phyloP scores from a whole-genome alignment of 306 rosid species.

The Casuarina cunninghamiana region DNA sequence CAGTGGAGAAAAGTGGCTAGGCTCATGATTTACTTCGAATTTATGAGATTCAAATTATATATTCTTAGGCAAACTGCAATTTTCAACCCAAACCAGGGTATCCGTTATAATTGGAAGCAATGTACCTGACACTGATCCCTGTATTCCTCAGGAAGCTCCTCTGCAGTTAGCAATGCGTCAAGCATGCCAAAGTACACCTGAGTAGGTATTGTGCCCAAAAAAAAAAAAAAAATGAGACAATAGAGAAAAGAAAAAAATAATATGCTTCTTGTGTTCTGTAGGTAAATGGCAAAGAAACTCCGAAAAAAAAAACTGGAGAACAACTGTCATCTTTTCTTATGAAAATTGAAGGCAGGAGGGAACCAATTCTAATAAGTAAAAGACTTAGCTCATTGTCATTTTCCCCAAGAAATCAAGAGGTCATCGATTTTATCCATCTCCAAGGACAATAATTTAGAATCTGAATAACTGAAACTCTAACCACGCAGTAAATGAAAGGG shows the following conservation, averaged over 20 bases:
- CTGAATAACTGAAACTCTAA: constrained; percentile 15
- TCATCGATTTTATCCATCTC: background rate
- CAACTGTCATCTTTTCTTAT: background rate
- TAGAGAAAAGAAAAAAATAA: constrained; percentile 28
- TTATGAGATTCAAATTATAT: background rate
- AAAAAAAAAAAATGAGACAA: background rate
- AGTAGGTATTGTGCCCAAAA: constrained; percentile 1
- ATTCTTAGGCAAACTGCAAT: background rate
- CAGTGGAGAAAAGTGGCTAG: too few relatives aligned
- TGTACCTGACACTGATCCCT: constrained; percentile 80
- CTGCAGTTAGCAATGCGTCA: constrained; percentile 93
- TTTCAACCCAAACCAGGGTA: background rate
- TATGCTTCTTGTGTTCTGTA: constrained; percentile 19
- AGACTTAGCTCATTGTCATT: background rate
- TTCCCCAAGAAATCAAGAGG: background rate
- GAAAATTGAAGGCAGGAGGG: background rate
- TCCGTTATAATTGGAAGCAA: background rate
- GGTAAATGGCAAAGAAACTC: constrained; percentile 21
- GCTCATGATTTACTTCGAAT: too few relatives aligned
- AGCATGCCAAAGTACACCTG: constrained; percentile 99
- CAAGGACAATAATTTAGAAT: background rate
- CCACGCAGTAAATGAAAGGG: constrained; percentile 10
- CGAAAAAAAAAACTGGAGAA: background rate
- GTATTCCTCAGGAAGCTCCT: constrained; percentile 96
- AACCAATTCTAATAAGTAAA: background rate